Percentiles rank a stretch among this genome's conserved stretches.
These are phyloP conservation scores for Salicornia ramosissima DNA, from an alignment of 148 eudicot species.

Conservation along the genomic window DNA sequence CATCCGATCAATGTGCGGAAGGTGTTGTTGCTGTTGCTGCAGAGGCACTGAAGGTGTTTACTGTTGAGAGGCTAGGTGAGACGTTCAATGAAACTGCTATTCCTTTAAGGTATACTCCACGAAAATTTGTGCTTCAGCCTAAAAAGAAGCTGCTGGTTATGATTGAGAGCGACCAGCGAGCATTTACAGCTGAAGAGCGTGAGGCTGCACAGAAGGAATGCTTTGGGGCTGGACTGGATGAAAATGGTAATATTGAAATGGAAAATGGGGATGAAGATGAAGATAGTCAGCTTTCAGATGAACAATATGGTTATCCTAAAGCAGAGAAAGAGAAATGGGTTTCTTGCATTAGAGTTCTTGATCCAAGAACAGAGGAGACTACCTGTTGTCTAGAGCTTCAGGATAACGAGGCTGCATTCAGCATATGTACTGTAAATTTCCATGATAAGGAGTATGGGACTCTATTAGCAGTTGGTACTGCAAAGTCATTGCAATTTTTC, in stretches of 20 bases:
- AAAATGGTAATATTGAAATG: constrained; percentile 73
- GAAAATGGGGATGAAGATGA: constrained; percentile 86
- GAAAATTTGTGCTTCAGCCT: constrained; percentile 88
- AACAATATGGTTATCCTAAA: constrained; percentile 94
- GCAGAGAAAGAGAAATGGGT: constrained; percentile 91
- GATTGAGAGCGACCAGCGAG: constrained; percentile 97
- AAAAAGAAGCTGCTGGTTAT: constrained; percentile 67
- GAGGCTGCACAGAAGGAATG: constrained; percentile 80
- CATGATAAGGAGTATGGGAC: constrained; percentile 97
- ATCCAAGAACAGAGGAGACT: constrained; percentile 71
- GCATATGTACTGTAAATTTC: constrained; percentile 90
- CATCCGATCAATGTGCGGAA: constrained; percentile 98
- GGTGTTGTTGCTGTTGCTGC: constrained; percentile 99
- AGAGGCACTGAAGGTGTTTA: constrained; percentile 82
- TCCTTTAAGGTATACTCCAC: constrained; percentile 89
- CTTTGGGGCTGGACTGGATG: constrained; percentile 78
- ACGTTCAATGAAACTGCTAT: constrained; percentile 87
- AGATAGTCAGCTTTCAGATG: constrained; percentile 79
- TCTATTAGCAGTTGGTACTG: constrained; percentile 94
- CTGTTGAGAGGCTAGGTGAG: constrained; percentile 94
- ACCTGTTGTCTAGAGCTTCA: constrained; percentile 95
- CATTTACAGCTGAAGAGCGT: constrained; percentile 85
- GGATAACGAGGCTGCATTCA: constrained; percentile 94
- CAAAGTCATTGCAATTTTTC: constrained; percentile 86
- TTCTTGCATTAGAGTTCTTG: constrained; percentile 94